These are phyloP conservation scores for Citrus reticulata DNA, from an alignment of 345 rosid genomes.

Conservation along the genomic window DNA sequence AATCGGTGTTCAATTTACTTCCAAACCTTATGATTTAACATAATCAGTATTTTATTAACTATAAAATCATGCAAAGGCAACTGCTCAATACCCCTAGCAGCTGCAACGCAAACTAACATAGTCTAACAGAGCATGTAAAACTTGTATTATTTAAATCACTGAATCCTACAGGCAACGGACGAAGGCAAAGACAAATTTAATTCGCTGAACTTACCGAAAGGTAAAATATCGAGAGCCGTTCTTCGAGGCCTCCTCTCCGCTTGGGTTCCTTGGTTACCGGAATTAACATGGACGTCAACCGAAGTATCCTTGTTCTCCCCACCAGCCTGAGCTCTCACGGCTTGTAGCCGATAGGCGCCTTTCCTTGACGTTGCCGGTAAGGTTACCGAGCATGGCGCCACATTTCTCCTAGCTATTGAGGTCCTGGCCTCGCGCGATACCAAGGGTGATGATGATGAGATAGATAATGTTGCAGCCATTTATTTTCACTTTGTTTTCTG, in stretches of 20 bases:
- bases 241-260: slow-evolving; percentile 47
- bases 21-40: too few species aligned
- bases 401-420: not conserved
- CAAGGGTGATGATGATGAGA: slow-evolving; percentile 25
- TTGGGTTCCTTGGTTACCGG: slow-evolving; percentile 32
- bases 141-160: too few species aligned
- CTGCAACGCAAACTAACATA: too few species aligned
- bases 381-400: slow-evolving; percentile 21
- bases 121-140: too few species aligned
- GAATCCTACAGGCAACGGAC: too few species aligned
- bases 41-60: too few species aligned
- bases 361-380: slow-evolving; percentile 18
- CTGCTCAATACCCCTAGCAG: too few species aligned
- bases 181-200: too few species aligned
- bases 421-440: slow-evolving; percentile 1
- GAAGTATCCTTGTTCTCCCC: slow-evolving; percentile 41
- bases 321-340: slow-evolving; percentile 33
- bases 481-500: not conserved
- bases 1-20: too few species aligned
- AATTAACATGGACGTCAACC: slow-evolving; percentile 47
- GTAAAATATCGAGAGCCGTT: slow-evolving; percentile 47
- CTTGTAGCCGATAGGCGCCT: slow-evolving; percentile 7
- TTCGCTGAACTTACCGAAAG: slow-evolving; percentile 50
- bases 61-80: too few species aligned
- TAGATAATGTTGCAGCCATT: slow-evolving; percentile 42